Evolutionary conservation across 2,329 filamentous ascomycete species (phyloP).

Genomic region (Eurotiales sp.): DNA sequence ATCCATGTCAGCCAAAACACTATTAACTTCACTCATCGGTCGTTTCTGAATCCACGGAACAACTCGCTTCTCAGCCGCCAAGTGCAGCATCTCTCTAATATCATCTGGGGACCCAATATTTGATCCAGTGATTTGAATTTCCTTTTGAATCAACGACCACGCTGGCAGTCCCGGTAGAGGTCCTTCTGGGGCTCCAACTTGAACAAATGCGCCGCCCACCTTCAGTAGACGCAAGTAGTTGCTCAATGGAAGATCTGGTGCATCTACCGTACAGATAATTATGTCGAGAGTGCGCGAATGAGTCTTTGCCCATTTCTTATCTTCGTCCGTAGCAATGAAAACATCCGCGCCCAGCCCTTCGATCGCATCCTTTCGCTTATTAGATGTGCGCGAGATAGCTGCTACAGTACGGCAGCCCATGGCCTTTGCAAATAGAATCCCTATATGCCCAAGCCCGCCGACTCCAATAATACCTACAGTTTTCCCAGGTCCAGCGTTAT

Average conservation of each 20-base stretch:
- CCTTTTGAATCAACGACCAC: slow-evolving; percentile 57
- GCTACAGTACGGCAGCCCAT: slow-evolving; percentile 62
- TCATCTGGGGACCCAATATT: slow-evolving; percentile 42
- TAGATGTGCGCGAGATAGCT: slow-evolving; percentile 50
- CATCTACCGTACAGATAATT: slow-evolving; percentile 56
- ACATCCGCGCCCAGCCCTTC: slow-evolving; percentile 49
- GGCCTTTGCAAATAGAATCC: slow-evolving; percentile 66
- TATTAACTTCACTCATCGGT: slow-evolving; percentile 42
- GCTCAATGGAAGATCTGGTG: slow-evolving; percentile 59
- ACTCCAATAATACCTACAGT: slow-evolving; percentile 66
- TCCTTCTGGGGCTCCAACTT: slow-evolving; percentile 65
- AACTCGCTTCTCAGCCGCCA: slow-evolving; percentile 41
- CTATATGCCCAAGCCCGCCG: slow-evolving; percentile 69
- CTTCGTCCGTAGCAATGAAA: slow-evolving; percentile 57
- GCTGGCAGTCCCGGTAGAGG: slow-evolving; percentile 52
- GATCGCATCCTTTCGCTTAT: slow-evolving; percentile 51
- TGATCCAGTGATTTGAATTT: slow-evolving; percentile 50
- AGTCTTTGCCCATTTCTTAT: slow-evolving; percentile 50
- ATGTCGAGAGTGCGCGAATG: slow-evolving; percentile 51
- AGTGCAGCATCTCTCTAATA: slow-evolving; percentile 41
- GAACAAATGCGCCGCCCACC: slow-evolving; percentile 59
- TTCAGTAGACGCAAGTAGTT: slow-evolving; percentile 60
- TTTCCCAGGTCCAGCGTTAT: slow-evolving; percentile 61
- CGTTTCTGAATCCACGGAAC: slow-evolving; percentile 42
- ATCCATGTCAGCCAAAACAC: slow-evolving; percentile 43